phyloP scores from a whole-genome alignment of 108 stramenopile species.

The Nannochloropsis gaditana region DNA sequence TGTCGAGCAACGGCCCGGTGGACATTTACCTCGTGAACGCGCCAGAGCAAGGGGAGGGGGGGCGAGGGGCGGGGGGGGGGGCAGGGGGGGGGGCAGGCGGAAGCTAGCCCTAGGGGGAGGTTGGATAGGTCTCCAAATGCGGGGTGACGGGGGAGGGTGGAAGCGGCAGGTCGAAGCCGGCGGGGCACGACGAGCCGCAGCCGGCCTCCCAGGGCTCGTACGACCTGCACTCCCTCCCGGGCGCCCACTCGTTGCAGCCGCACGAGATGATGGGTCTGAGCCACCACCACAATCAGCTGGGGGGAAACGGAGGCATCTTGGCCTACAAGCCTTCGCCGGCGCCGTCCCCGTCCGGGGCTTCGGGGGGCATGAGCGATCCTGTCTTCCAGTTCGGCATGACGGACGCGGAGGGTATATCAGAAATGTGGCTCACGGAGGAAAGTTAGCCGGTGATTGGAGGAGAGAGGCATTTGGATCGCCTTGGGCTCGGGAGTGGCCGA shows the following conservation, averaged over 20 bases:
- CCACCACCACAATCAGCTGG: constrained; percentile 16
- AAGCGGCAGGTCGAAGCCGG: neutral
- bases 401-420: constrained; percentile 10
- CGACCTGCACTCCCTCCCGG: too few relatives aligned
- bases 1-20: constrained; percentile 58
- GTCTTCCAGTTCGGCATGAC: constrained; percentile 4
- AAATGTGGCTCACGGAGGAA: neutral
- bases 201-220: too few relatives aligned
- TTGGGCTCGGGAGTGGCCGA: too few relatives aligned
- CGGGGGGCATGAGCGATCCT: neutral
- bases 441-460: too few relatives aligned
- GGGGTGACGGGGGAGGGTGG: neutral
- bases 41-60: neutral
- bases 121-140: too few relatives aligned
- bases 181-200: neutral
- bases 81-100: neutral
- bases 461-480: too few relatives aligned
- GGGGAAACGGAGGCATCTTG: neutral
- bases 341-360: neutral
- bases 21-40: constrained; percentile 59
- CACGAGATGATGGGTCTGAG: neutral
- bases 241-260: neutral
- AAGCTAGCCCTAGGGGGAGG: neutral
- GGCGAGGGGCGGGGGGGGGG: neutral
- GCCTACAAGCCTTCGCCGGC: constrained; percentile 4